phyloP scores from a whole-genome alignment of 2,329 filamentous ascomycete species.

The Trichothecium sympodiale region DNA sequence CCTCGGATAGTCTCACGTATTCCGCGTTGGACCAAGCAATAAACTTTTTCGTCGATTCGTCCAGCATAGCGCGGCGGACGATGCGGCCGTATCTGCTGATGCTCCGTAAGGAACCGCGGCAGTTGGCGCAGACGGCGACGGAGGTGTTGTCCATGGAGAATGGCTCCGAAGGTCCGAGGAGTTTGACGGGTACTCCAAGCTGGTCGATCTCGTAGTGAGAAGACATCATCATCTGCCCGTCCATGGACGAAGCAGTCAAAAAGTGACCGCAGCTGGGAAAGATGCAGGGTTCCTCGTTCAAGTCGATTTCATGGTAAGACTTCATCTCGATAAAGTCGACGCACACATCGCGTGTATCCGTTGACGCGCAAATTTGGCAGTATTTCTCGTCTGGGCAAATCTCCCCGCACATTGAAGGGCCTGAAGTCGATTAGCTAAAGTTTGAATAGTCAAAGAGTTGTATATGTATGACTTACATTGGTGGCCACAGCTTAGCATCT shows the following conservation, averaged over 20 bases:
- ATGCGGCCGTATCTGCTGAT: constrained; percentile 52
- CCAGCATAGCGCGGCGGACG: constrained; percentile 46
- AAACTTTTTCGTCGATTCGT: constrained; percentile 55
- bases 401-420: constrained; percentile 54
- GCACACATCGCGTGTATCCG: constrained; percentile 27
- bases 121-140: constrained; percentile 45
- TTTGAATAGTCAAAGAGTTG: not conserved
- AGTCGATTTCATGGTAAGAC: constrained; percentile 44
- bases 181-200: constrained; percentile 18
- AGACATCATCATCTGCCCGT: constrained; percentile 45
- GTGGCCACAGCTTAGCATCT: constrained; percentile 45
- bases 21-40: constrained; percentile 37
- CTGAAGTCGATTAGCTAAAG: constrained; percentile 2
- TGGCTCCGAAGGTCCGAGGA: constrained; percentile 27
- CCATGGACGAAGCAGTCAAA: constrained; percentile 47
- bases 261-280: constrained; percentile 55
- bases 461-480: constrained; percentile 28
- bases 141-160: constrained; percentile 39
- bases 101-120: constrained; percentile 45
- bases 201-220: constrained; percentile 33
- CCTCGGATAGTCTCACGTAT: constrained; percentile 5
- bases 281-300: constrained; percentile 50
- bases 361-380: constrained; percentile 45
- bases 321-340: constrained; percentile 48
- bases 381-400: constrained; percentile 37